Conservation (phyloP, 2,329 filamentous ascomycete species). For the Colletotrichum sp. region DNA sequence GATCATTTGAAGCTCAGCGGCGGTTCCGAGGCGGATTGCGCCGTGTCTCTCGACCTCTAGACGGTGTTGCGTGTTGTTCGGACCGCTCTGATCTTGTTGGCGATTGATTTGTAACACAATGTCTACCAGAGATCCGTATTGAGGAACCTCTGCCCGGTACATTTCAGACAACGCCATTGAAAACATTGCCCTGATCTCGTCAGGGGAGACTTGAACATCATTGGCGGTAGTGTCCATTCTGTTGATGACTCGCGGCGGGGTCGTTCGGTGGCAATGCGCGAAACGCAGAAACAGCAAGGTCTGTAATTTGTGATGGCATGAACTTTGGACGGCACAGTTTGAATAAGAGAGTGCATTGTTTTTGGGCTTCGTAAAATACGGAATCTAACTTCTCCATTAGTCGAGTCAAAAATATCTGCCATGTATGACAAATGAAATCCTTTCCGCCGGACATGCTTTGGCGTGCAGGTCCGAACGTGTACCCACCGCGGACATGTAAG, state of each 20-base stretch:
- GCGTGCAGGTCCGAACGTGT: not conserved
- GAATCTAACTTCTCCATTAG: no score
- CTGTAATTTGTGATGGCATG: not conserved
- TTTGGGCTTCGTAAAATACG: no score
- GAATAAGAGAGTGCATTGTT: no score
- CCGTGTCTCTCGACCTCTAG: conserved; percentile 42
- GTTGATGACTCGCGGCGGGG: not conserved
- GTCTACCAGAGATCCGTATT: conserved; percentile 24
- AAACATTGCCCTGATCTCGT: conserved; percentile 27
- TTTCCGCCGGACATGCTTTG: not conserved
- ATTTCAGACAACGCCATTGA: conserved; percentile 26
- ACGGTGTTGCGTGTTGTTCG: not conserved
- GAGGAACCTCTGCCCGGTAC: conserved; percentile 27
- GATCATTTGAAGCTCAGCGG: conserved; percentile 45
- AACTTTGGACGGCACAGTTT: no score
- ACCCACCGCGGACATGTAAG: not conserved
- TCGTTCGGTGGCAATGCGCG: not conserved
- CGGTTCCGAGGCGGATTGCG: conserved; percentile 52
- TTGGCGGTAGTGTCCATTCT: not conserved
- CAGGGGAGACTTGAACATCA: not conserved
- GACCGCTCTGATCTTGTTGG: not conserved
- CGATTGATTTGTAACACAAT: conserved; percentile 24
- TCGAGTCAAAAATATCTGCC: not conserved
- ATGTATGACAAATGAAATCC: no score
- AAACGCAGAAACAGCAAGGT: not conserved